A percentile compares a stretch with the other conserved stretches of the same genome.
These are phyloP conservation scores for Coemansia umbellata DNA, from an alignment of 192 early-diverging fungal genomes.

Conservation along the genomic window DNA sequence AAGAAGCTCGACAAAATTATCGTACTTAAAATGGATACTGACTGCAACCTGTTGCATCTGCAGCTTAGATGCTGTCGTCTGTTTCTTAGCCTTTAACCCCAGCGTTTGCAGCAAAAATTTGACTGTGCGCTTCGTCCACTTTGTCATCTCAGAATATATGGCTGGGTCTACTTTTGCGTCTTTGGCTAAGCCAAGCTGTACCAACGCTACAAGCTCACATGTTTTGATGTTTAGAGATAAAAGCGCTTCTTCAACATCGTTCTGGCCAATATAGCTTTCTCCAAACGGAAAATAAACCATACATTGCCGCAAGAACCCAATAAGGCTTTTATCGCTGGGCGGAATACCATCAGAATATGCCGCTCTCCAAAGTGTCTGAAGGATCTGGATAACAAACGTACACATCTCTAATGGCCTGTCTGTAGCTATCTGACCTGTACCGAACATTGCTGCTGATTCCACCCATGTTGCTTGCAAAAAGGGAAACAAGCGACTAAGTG, in stretches of 20 bases:
- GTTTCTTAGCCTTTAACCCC: constrained; percentile 5
- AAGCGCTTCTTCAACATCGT: constrained; percentile 36
- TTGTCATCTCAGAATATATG: neutral
- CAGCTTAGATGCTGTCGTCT: neutral
- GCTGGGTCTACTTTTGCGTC: neutral
- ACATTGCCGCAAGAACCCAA: constrained; percentile 64
- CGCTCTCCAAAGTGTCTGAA: constrained; percentile 71
- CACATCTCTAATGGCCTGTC: constrained; percentile 62
- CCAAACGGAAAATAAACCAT: constrained; percentile 77
- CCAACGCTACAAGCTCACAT: constrained; percentile 34
- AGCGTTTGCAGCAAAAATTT: constrained; percentile 22
- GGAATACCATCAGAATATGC: constrained; percentile 28
- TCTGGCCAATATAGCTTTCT: constrained; percentile 42
- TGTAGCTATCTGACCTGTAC: constrained; percentile 41
- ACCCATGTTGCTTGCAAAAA: constrained; percentile 75
- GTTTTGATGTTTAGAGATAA: constrained; percentile 28
- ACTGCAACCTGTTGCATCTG: constrained; percentile 2
- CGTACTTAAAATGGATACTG: constrained; percentile 14
- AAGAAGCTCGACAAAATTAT: constrained; percentile 32
- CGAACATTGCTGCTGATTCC: constrained; percentile 72
- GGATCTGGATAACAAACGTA: constrained; percentile 58
- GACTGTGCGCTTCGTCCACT: constrained; percentile 20
- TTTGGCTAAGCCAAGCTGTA: constrained; percentile 5
- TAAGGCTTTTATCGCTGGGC: constrained; percentile 22
- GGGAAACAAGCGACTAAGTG: constrained; percentile 56